Base-by-base conservation (phyloP, 345 rosid genomes). In the Populus euphratica region DNA sequence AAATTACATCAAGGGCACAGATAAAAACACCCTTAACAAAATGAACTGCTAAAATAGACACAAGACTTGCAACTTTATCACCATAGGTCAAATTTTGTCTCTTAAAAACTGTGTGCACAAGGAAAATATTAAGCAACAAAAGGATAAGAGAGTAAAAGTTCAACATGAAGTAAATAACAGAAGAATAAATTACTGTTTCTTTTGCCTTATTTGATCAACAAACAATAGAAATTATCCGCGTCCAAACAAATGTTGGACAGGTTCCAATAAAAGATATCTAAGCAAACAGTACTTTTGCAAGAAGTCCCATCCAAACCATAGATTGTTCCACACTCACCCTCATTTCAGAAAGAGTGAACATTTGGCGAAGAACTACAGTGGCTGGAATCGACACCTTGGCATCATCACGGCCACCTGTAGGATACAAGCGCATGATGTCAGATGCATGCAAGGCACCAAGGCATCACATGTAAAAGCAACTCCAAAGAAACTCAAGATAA, bases 381-480 rank as follows among this genome's bases (percentile, higher is more conserved):
- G 93, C 89, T 50, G 97, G 93, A 80, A 94, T 85, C 54, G 81
- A 78, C 78, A 92, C 74, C 90, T 96, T 96, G 65, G 92, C 88
- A 88, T 96, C 98, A 85, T 96, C 99, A 64, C 85, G 92, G 67
- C 97, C 99, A 83, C 99, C 98, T 96, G 84, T 47, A 59, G 66
- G 81, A 85, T 70, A 61, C 29, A 79, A 71, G 74, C 62, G 59
- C 69, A 25, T 72, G 49, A 68, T 69, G 69, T 14, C 41, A 70
- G 56, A 23, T 25, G 25, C 23, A 23, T 59, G 64, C 29, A 59
- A 54, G n/a, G 23, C 67, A 63, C 35, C 29, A 63, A 31, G 39
- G 9, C 29, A 69, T 33, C 63, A 52, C 14, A 33, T 31, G 68
- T 9, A 59, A 39, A 21, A 21, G 41, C 41, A 50, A 35, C 41